Evolutionary conservation across 176 grass and related monocot species (phyloP).

Genomic region (Phragmites australis): DNA sequence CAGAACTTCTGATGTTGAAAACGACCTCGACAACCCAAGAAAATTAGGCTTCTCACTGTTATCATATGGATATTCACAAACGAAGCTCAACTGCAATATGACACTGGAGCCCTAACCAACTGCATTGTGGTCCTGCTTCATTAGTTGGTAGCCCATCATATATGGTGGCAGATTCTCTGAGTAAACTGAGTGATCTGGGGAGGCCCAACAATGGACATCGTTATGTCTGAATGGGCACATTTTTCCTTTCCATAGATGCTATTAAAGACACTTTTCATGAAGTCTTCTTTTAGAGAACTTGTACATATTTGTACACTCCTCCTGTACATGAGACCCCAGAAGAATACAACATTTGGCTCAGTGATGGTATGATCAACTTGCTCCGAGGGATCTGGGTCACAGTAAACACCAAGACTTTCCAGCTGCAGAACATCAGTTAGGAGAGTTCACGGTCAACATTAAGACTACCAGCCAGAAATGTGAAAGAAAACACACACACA

Average conservation of each 20-base stretch:
- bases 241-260: conserved; percentile 53
- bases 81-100: conserved; percentile 1
- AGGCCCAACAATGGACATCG: conserved; percentile 42
- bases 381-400: conserved; percentile 59
- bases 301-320: conserved; percentile 38
- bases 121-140: conserved; percentile 34
- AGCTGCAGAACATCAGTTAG: conserved; percentile 51
- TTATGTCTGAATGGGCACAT: conserved; percentile 44
- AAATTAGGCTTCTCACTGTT: conserved; percentile 17
- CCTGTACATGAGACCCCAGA: conserved; percentile 58
- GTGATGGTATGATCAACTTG: conserved; percentile 48
- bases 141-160: conserved; percentile 40
- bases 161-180: conserved; percentile 36
- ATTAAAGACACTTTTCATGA: conserved; percentile 60
- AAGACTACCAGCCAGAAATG: conserved; percentile 30
- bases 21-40: conserved; percentile 3
- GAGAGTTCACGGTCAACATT: conserved; percentile 34
- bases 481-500: conserved; percentile 5
- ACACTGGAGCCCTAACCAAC: conserved; percentile 25
- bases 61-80: conserved; percentile 35
- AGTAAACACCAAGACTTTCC: conserved; percentile 50
- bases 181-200: conserved; percentile 37
- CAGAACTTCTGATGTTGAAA: conserved; percentile 24
- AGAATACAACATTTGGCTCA: conserved; percentile 57
- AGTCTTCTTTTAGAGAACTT: conserved; percentile 53